Base-by-base conservation (phyloP, 1,139 yeast genomes). In the Schizosaccharomyces versatilis region DNA sequence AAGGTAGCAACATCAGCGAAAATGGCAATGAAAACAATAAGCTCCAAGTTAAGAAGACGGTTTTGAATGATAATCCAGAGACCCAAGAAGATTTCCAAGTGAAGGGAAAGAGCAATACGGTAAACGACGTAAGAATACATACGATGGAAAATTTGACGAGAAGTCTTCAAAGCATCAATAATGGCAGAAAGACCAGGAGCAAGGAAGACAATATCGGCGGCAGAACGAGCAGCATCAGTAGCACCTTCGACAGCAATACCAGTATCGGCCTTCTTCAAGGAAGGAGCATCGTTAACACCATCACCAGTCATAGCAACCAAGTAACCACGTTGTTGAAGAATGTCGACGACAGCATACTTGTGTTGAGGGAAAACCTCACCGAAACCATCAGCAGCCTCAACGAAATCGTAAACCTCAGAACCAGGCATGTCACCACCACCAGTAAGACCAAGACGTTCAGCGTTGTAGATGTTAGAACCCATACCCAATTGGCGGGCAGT, bases 241-340 rank as follows among this genome's bases (percentile, higher is more conserved):
- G 84, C 83, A 73, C 84, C 84, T 71, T 79, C 84, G 67, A 79
- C 84, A 63, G 84, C 84, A 71, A 79, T 80, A 75, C 84, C 84
- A 65, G 84, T 79, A 70, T 79, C 84, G 64, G 84, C 83, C 75
- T 79, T 79, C 77, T 79, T 80, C 69, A 79, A 75, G 56, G 84
- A 80, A 64, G 84, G 84, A 61, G 84, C 84, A 69, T 79, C 84
- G 71, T 79, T 79, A 64, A 79, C 84, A 75, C 84, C 84, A 67
- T 79, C 84, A 74, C 84, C 84, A 71, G 84, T 79, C 84, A 79
- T 79, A 69, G 84, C 84, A 67, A 79, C 83, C 69, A 79, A 74
- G 75, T 78, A 78, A 66, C 84, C 84, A 71, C 84, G 78, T 64
- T 77, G 75, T 72, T 80, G 84, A 67, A 79, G 76, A 65, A 79